These are phyloP conservation scores for Chlorella sorokiniana DNA, from an alignment of 139 green algal genomes.

Conservation along the genomic window DNA sequence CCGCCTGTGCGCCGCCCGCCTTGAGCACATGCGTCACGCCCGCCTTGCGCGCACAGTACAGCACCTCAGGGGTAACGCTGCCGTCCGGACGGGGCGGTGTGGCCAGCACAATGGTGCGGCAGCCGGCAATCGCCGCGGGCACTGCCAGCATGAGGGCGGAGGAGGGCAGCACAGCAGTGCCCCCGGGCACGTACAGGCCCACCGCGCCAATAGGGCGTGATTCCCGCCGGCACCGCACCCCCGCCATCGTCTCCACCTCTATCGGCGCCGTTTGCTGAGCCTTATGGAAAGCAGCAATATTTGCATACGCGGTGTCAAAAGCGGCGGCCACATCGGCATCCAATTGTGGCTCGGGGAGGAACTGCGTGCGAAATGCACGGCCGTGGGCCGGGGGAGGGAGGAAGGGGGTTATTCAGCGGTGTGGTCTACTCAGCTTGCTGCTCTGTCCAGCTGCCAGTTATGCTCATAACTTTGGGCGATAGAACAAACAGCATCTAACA, in stretches of 20 bases:
- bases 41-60: conserved; percentile 96
- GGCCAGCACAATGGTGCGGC: conserved; percentile 92
- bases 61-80: conserved; percentile 77
- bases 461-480: background rate
- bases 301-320: conserved; percentile 95
- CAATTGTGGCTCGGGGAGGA: conserved; percentile 77
- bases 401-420: background rate
- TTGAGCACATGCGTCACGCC: conserved; percentile 96
- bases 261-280: conserved; percentile 75
- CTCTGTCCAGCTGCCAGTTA: too few species aligned
- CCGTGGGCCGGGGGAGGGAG: background rate
- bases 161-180: conserved; percentile 95
- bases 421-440: too few species aligned
- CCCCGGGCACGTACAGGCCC: conserved; percentile 96
- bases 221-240: conserved; percentile 84
- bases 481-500: background rate
- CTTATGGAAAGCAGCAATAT: conserved; percentile 94
- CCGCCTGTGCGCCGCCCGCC: conserved; percentile 93
- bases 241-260: conserved; percentile 93
- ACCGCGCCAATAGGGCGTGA: conserved; percentile 77
- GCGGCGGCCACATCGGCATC: conserved; percentile 70
- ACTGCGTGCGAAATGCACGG: conserved; percentile 45
- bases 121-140: conserved; percentile 87
- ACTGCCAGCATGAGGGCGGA: conserved; percentile 96
- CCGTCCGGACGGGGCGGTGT: conserved; percentile 90